These are phyloP conservation scores for Aspergillus fructus DNA, from an alignment of 2,329 filamentous ascomycete genomes.

Conservation along the genomic window DNA sequence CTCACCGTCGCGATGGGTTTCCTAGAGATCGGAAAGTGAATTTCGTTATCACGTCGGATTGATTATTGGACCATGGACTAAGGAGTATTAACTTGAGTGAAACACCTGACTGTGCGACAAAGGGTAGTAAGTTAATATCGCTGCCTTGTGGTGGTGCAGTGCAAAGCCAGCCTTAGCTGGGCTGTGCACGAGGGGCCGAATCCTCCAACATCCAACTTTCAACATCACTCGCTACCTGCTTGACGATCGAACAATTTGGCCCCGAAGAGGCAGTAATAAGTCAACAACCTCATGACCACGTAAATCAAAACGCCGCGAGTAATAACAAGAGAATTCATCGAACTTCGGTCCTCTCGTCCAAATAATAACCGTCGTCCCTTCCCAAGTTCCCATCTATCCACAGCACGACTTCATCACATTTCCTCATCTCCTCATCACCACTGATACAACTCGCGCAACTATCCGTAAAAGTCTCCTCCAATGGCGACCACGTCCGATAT, in stretches of 20 bases:
- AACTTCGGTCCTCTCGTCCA: neutral
- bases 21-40: conserved; percentile 26
- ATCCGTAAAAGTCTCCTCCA: neutral
- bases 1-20: conserved; percentile 35
- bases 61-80: neutral
- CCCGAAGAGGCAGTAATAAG: neutral
- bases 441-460: neutral
- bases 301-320: no score
- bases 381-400: neutral
- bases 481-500: conserved; percentile 4
- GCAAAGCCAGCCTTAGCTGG: neutral
- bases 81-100: neutral
- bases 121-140: neutral
- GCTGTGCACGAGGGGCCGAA: neutral
- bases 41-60: neutral
- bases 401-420: neutral
- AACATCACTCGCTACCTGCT: neutral
- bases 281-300: neutral
- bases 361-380: neutral
- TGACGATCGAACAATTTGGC: neutral
- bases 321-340: no score
- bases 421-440: neutral
- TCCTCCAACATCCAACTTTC: neutral
- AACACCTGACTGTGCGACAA: neutral
- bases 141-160: neutral